phyloP scores from a whole-genome alignment of 495 filamentous ascomycete species.

The Aspergillus bridgeri region DNA sequence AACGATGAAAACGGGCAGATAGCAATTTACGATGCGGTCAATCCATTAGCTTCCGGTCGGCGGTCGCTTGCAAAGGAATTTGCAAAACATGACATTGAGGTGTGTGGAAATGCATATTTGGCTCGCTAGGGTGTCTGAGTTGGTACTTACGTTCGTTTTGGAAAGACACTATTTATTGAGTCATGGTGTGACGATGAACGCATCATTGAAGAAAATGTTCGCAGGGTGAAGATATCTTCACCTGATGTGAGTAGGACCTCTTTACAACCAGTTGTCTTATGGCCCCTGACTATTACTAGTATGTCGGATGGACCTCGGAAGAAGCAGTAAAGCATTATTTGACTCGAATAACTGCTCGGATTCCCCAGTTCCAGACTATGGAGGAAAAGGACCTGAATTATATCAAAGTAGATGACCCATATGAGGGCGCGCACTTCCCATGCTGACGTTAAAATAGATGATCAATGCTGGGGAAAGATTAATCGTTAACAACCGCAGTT shows the following conservation, averaged over 20 bases:
- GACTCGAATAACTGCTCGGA: constrained; percentile 80
- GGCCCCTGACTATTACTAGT: constrained; percentile 48
- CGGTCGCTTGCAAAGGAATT: constrained; percentile 91
- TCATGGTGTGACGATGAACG: constrained; percentile 88
- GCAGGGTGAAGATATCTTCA: constrained; percentile 96
- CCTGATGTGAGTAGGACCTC: constrained; percentile 65
- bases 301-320: constrained; percentile 83
- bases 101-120: constrained; percentile 30
- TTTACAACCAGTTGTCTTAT: not conserved
- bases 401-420: constrained; percentile 60
- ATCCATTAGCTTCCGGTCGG: constrained; percentile 79
- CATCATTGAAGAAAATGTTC: constrained; percentile 96
- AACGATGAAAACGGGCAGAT: constrained; percentile 98
- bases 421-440: not conserved
- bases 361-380: constrained; percentile 97
- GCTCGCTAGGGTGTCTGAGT: not conserved
- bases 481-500: constrained; percentile 90
- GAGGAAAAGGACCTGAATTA: constrained; percentile 89
- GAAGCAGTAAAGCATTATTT: constrained; percentile 92
- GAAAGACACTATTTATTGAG: constrained; percentile 90
- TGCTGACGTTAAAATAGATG: constrained; percentile 54
- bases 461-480: constrained; percentile 94
- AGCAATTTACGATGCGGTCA: constrained; percentile 99
- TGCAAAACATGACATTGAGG: constrained; percentile 89
- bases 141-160: constrained; percentile 9